Evolutionary conservation across 2,329 filamentous ascomycete genomes (phyloP), one percentile per base, ranked within the genome.

Genomic region (Dactylellina parvicollis): DNA sequence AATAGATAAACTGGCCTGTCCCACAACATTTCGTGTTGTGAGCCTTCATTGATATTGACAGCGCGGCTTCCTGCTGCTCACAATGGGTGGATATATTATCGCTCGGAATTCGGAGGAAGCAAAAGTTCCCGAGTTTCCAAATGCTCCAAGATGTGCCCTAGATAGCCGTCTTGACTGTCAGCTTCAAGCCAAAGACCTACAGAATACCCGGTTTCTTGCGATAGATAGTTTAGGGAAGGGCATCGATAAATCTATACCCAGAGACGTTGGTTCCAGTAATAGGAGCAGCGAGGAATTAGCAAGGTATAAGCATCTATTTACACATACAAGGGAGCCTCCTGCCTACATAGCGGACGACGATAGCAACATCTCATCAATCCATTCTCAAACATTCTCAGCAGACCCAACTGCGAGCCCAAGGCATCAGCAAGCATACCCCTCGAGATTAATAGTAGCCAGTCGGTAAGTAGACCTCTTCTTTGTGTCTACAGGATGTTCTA

Each of bases 11-110:
- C n/a, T n/a, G n/a, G n/a, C n/a, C n/a, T n/a, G n/a, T n/a, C n/a
- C n/a, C n/a, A n/a, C n/a, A n/a, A n/a, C n/a, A n/a, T n/a, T n/a
- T n/a, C n/a, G n/a, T n/a, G n/a, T n/a, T n/a, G n/a, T n/a, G n/a
- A n/a, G n/a, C n/a, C n/a, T n/a, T n/a, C n/a, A n/a, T n/a, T n/a
- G n/a, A n/a, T n/a, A n/a, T n/a, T n/a, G n/a, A n/a, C n/a, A n/a
- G n/a, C n/a, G n/a, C n/a, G n/a, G n/a, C n/a, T n/a, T n/a, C n/a
- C n/a, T n/a, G n/a, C n/a, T n/a, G n/a, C n/a, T 14, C 34, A n/a
- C 20, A 47, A 73, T 73, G 69, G 69, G 69, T 12, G 69, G 69
- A 50, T 73, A 73, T 32, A 54, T 73, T 10, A 73, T 73, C 28
- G 26, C 60, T 40, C 46, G 69, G 18, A 66, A 44, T 22, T 46